Conservation (phyloP, 306 rosid species). For the Castanea crenata region DNA sequence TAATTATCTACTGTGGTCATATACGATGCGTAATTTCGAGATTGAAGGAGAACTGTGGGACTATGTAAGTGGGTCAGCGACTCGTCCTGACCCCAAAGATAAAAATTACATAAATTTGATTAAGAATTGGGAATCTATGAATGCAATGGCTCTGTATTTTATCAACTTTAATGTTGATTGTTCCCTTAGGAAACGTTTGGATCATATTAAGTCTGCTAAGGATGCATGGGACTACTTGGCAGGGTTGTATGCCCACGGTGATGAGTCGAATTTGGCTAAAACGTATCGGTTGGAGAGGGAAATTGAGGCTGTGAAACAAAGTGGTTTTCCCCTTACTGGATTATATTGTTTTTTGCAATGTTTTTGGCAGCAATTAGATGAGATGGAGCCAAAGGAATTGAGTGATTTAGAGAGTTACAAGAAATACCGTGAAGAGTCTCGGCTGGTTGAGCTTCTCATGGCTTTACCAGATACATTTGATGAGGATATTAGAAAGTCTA, state of each 20-base stretch:
- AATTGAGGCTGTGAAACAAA: not conserved
- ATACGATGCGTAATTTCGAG: not conserved
- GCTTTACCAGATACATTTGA: not conserved
- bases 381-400: not conserved
- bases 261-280: not conserved
- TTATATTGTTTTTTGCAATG: not conserved
- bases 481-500: not conserved
- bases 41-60: not conserved
- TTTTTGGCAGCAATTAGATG: not conserved
- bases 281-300: not conserved
- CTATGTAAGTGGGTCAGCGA: not conserved
- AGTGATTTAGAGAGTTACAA: not conserved
- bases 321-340: not conserved
- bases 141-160: not conserved
- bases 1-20: not conserved
- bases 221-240: not conserved
- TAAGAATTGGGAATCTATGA: not conserved
- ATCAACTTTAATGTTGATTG: not conserved
- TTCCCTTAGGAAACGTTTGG: not conserved
- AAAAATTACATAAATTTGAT: not conserved
- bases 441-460: not conserved
- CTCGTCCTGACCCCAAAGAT: not conserved
- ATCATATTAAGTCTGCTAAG: not conserved
- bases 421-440: not conserved
- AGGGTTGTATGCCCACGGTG: not conserved